Evolutionary conservation across 805 yeast genomes (phyloP), one percentile per base, ranked within the genome.

Genomic region (Metschnikowia peoriensis): DNA sequence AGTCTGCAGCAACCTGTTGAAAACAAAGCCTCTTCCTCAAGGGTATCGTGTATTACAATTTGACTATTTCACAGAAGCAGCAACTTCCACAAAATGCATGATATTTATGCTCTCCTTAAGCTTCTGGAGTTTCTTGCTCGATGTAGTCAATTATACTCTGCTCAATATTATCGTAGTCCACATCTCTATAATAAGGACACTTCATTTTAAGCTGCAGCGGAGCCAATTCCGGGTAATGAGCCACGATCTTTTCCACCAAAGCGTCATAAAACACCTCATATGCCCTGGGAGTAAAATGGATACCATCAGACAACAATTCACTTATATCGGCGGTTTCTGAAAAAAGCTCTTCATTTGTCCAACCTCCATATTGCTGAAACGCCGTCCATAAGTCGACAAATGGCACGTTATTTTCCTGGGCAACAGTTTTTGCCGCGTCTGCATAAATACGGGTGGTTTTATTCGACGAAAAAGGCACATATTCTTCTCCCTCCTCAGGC

Each of bases 281-380:
- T 0, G 83, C 85, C 32, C 67, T 62, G 0, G 82, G 81, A 2
- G 79, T 71, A 64, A 72, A 86, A 65, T 87, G 92, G 41, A 87
- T 64, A 4, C 91, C 91, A 58, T 80, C 84, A 12, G 44, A 37
- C 14, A 75, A 58, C 41, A 69, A 51, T 11, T 58, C 60, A 1
- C 52, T 40, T 51, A 65, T 55, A 38, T 53, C 59, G 0, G 50
- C 55, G 5, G 49, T 29, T 17, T 56, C 57, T 5, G 32, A 45
- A 16, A 82, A 61, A 7, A 81, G 59, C 1, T 73, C 71, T 7
- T 76, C 76, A 3, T 68, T 66, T 2, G 73, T 68, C 47, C 69
- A 65, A 4, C 66, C 70, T 4, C 72, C 65, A 22, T 64, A 63
- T 27, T 57, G 52, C 44, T 66, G 57, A 55, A 85, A 78, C 0